A percentile compares a stretch with the other conserved stretches of the same genome.
These are phyloP conservation scores for Penicillium silybi DNA, from an alignment of 495 filamentous ascomycete species.

Conservation along the genomic window DNA sequence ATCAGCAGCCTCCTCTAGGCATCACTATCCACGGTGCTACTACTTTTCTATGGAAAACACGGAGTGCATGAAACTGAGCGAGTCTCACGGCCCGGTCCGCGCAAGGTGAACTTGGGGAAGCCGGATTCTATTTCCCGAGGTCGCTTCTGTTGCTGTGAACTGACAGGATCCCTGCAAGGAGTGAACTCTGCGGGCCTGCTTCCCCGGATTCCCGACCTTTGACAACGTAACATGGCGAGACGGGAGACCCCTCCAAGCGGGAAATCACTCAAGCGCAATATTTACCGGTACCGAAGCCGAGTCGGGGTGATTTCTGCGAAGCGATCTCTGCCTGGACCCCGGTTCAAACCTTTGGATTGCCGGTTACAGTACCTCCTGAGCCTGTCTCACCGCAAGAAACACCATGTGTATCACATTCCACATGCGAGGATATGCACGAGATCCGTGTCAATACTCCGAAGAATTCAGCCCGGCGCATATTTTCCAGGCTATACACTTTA, in stretches of 20 bases:
- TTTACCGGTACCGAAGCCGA: not conserved
- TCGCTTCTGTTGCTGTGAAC: not conserved
- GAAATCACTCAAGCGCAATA: not conserved
- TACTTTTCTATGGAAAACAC: too few species aligned
- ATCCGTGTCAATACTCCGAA: not conserved
- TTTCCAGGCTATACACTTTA: not conserved
- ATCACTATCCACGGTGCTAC: too few species aligned
- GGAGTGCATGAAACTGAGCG: too few species aligned
- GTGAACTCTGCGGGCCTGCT: not conserved
- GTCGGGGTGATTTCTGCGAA: conserved; percentile 3
- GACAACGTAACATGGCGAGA: not conserved
- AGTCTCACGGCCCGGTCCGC: not conserved
- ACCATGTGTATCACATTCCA: not conserved
- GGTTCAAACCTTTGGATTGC: too few species aligned
- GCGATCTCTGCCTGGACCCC: not conserved
- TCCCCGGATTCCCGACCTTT: conserved; percentile 1
- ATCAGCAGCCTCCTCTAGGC: not conserved
- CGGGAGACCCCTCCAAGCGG: not conserved
- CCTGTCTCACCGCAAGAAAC: not conserved
- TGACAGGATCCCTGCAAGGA: not conserved
- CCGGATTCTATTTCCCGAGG: conserved; percentile 14
- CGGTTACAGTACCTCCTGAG: not conserved
- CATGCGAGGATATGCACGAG: not conserved
- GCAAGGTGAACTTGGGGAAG: not conserved
- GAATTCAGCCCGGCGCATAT: not conserved